Evolutionary conservation across 768 basidiomycete genomes (phyloP), one percentile per base, ranked within the genome.

Genomic region (Lentinus brumalis): DNA sequence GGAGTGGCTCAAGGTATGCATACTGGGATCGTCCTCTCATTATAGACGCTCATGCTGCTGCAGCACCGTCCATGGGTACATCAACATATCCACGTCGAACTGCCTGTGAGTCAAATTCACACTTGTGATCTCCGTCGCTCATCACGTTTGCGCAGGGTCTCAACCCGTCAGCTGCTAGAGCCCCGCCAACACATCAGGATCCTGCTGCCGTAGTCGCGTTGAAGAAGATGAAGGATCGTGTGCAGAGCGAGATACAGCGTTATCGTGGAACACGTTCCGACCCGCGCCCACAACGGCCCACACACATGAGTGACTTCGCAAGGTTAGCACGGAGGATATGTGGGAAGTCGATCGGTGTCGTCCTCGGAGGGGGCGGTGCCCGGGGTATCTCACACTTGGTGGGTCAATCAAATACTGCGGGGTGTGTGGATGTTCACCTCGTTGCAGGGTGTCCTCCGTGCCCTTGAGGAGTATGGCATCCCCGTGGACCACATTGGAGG

Each of bases 291-390:
- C 88, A 91, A 70, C 83, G 91, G 1, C 84, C 86, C n/a, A 84
- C 90, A 5, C 88, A 94, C 70, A 85, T 84, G 63, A 94, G 89
- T 65, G 97, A 99, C 71, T 98, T 98, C 72, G 88, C 94, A 9
- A 82, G 97, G 21, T 77, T 99, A 41, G 97, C 97, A 2, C 79
- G 97, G 57, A 77, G 95, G 52, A 84, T 98, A 40, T 97, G 95
- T 69, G 97, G 96, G 14, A 92, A 88, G 68, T 93, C 92, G 8
- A 91, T 98, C 60, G 97, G 96, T 1, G 77, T 99, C 46, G 95
- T 98, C 7, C 83, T 99, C 2, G 97, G 97, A 18, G 97, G 97
- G 6, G 97, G 97, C n/a, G 97, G 97, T 16, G 97, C 96, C 15
- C 83, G 97, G 44, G 97, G 89, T n/a, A 79, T 91, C 46, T 83